Percentiles rank a stretch among this genome's conserved stretches.
Evolutionary conservation across 2,329 filamentous ascomycete genomes (phyloP).

Genomic region (Ascochyta clinopodiicola): DNA sequence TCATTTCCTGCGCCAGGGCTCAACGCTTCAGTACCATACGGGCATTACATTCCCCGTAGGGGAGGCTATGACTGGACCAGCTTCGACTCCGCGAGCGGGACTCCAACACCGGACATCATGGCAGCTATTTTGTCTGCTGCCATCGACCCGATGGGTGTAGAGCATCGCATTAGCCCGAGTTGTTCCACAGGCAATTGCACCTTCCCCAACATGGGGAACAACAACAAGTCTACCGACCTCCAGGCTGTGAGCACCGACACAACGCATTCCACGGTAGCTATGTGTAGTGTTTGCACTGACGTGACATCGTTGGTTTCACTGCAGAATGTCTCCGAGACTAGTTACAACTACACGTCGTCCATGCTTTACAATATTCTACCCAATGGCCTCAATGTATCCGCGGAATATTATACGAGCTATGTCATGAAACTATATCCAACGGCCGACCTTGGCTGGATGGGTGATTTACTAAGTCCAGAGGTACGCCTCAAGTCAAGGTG

Average conservation of each 20-base stretch:
- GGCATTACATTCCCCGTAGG: background rate
- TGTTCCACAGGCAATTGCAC: conserved; percentile 6
- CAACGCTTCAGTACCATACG: background rate
- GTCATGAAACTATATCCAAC: background rate
- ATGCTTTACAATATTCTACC: background rate
- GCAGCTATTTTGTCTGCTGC: background rate
- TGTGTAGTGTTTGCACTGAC: background rate
- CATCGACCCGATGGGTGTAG: background rate
- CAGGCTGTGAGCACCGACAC: background rate
- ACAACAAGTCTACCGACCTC: background rate
- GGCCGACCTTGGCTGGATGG: background rate
- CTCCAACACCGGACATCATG: background rate
- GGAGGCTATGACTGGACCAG: background rate
- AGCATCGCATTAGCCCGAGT: background rate
- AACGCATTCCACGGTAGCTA: background rate
- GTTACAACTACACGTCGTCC: no score
- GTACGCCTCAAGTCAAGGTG: background rate
- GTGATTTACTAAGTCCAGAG: background rate
- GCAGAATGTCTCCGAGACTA: background rate
- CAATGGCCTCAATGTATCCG: background rate
- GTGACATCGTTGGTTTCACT: background rate
- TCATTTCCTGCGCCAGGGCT: background rate
- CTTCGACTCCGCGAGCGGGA: background rate
- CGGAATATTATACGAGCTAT: background rate
- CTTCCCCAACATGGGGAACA: background rate